These are phyloP conservation scores for Paecilomyces formosus DNA, from an alignment of 2,329 filamentous ascomycete species.

Conservation along the genomic window DNA sequence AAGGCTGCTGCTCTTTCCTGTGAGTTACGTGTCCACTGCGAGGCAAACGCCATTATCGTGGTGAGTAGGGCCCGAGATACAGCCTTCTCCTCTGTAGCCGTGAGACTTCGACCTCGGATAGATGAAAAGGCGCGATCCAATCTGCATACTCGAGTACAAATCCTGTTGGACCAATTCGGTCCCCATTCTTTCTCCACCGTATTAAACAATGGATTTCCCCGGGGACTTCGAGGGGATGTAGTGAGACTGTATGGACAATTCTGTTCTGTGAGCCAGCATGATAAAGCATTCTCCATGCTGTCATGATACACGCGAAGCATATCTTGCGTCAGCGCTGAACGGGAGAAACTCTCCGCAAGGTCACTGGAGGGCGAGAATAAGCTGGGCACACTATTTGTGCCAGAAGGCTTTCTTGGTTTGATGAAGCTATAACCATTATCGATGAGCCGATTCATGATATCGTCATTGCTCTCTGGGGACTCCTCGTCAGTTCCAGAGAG, in stretches of 20 bases:
- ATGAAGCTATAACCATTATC: background rate
- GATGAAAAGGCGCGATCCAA: constrained; percentile 34
- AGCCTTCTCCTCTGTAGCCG: constrained; percentile 27
- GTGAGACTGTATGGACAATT: constrained; percentile 36
- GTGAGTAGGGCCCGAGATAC: constrained; percentile 34
- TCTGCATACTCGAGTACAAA: constrained; percentile 36
- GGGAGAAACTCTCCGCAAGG: constrained; percentile 27
- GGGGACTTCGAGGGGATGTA: constrained; percentile 1
- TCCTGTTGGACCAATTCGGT: constrained; percentile 35
- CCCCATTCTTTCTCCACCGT: constrained; percentile 21
- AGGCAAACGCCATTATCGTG: constrained; percentile 38
- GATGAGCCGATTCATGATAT: background rate
- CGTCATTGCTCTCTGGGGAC: background rate
- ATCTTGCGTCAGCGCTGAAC: constrained; percentile 27
- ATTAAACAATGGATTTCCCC: background rate
- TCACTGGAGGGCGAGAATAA: constrained; percentile 2
- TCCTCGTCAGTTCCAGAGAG: background rate
- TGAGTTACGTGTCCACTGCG: constrained; percentile 26
- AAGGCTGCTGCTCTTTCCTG: background rate
- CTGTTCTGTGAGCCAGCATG: constrained; percentile 37
- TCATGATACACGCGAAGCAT: constrained; percentile 38
- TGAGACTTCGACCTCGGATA: constrained; percentile 31
- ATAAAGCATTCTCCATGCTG: constrained; percentile 38
- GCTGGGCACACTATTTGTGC: background rate
- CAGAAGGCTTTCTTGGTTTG: background rate